Percentiles rank a stretch among this genome's conserved stretches.
Conservation (phyloP, 108 stramenopile species). For the Skeletonema grethae region DNA sequence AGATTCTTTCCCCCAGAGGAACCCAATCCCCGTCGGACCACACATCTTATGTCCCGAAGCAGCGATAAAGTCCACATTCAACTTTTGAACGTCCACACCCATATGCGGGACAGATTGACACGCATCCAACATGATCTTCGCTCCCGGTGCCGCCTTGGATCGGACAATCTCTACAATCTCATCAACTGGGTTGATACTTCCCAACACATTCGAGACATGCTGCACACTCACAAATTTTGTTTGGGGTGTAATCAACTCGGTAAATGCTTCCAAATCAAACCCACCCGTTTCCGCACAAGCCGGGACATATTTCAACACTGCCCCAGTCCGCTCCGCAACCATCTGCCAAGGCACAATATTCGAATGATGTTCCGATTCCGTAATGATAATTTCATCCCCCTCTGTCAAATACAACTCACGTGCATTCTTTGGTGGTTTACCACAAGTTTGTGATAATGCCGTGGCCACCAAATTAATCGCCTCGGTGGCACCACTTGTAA, state of each 20-base stretch:
- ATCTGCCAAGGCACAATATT: constrained; percentile 98
- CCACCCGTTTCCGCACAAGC: constrained; percentile 52
- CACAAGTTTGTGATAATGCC: constrained; percentile 59
- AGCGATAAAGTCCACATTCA: constrained; percentile 95
- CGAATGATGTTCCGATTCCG: constrained; percentile 94
- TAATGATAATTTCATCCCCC: constrained; percentile 92
- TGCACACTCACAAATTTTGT: constrained; percentile 91
- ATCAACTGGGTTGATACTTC: constrained; percentile 81
- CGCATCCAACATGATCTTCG: constrained; percentile 88
- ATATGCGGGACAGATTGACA: constrained; percentile 96
- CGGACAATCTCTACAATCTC: constrained; percentile 79
- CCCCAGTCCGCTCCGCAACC: constrained; percentile 67
- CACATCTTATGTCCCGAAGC: constrained; percentile 98
- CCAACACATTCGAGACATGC: constrained; percentile 93
- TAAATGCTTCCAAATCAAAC: constrained; percentile 71
- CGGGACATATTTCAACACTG: constrained; percentile 74
- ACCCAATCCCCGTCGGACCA: constrained; percentile 97
- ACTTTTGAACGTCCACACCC: constrained; percentile 82
- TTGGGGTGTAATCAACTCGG: constrained; percentile 52
- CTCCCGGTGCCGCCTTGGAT: constrained; percentile 57
- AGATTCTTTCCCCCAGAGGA: constrained; percentile 85
- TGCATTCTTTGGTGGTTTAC: constrained; percentile 40
- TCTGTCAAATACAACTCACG: constrained; percentile 20
- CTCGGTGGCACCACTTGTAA: constrained; percentile 93
- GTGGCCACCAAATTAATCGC: constrained; percentile 87